These are phyloP conservation scores for Trichomonascus vanleenenianus DNA, from an alignment of 805 yeast species.

Conservation along the genomic window DNA sequence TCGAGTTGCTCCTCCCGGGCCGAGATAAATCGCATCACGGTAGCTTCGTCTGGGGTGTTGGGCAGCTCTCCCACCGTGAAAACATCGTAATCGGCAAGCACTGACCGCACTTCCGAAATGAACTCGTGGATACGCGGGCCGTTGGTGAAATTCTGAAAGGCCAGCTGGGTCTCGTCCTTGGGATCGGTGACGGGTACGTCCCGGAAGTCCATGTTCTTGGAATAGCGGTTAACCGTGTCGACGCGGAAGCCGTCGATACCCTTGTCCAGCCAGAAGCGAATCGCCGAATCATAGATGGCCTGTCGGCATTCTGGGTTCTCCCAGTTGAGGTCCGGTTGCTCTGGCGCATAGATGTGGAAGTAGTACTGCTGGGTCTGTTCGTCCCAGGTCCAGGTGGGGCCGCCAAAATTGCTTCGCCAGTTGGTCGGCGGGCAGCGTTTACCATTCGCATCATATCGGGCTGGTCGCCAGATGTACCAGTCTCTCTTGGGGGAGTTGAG, in stretches of 20 bases:
- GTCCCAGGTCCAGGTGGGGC: constrained; percentile 54
- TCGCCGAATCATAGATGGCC: constrained; percentile 40
- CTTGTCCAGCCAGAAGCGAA: constrained; percentile 46
- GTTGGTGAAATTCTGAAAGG: constrained; percentile 28
- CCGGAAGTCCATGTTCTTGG: constrained; percentile 38
- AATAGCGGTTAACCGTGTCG: constrained; percentile 47
- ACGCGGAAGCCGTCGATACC: constrained; percentile 56
- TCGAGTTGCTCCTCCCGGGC: constrained; percentile 28
- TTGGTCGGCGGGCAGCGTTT: constrained; percentile 48
- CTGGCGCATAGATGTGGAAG: constrained; percentile 42
- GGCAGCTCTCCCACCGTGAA: constrained; percentile 56
- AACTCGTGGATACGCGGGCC: constrained; percentile 55
- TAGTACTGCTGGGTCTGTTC: constrained; percentile 48
- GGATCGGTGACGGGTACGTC: constrained; percentile 44
- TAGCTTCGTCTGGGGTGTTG: constrained; percentile 32
- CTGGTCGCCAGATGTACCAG: constrained; percentile 53
- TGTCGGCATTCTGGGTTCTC: constrained; percentile 36
- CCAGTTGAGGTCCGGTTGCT: constrained; percentile 62
- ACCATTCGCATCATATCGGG: constrained; percentile 39
- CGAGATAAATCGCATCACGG: constrained; percentile 21
- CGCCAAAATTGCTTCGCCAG: constrained; percentile 48
- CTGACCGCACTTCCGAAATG: constrained; percentile 42
- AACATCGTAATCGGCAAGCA: constrained; percentile 39
- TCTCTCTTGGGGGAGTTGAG: constrained; percentile 48
- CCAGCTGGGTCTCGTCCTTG: constrained; percentile 35